Base-by-base conservation (phyloP, 106 monocot genomes). In the Allium cepa region DNA sequence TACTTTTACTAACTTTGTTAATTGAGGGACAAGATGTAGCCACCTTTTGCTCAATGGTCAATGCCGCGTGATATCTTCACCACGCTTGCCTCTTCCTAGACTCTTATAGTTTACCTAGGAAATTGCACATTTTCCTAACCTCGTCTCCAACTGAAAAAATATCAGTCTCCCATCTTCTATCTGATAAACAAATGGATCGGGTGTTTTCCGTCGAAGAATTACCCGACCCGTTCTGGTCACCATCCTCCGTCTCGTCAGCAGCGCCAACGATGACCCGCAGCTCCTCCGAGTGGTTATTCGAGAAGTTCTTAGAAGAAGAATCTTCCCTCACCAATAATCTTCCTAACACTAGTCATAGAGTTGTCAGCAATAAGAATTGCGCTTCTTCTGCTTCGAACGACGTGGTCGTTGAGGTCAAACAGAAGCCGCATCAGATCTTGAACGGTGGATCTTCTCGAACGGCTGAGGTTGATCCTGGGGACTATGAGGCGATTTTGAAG, bases 181-280 rank as follows among this genome's bases (percentile, higher is more conserved):
- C 68, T 55, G 46, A 17, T 7, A 28, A 26, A 55, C 18, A 66
- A 45, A 88, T 88, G 88, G 79, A 81, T 36, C 80, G 79, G 57
- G 78, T 68, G 55, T 84, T 88, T 77, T 83, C 87, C 10, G 78
- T 80, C 50, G 88, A 88, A 59, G 88, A 84, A 66, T 80, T 87
- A 10, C 17, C 79, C 17, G 75, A 80, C 12, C 47, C 72, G 28
- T 80, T 80, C 83, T 84, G 77, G 83, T 59, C 72, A 13, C 28
- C 60, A 8, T 62, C 75, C 8, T 59, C 74, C 60, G 68, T 64
- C 57, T 45, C 52, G 15, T 26, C 69, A 22, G 14, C 56, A 50
- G 58, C 26, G 22, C 56, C 10, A 11, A 26, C 69, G 52, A 80
- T 88, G 78, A 84, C 78, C 55, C 72, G 81, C 73, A 84, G 80